phyloP scores from a whole-genome alignment of 768 basidiomycete genomes.

The Pleurotus tuber-regium region DNA sequence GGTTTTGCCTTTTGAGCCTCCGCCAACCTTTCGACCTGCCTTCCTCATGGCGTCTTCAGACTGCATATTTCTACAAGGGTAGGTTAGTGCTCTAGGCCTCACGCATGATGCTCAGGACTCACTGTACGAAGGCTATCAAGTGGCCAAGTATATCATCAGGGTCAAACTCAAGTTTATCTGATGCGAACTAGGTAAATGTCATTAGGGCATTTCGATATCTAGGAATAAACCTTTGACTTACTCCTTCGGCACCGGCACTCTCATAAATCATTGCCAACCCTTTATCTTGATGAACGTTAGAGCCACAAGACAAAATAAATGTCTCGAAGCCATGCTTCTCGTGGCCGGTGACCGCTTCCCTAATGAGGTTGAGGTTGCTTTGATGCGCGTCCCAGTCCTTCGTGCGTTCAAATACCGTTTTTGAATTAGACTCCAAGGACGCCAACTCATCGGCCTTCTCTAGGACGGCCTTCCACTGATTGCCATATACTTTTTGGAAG shows the following conservation, averaged over 20 bases:
- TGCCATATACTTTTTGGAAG: not conserved
- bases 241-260: not conserved
- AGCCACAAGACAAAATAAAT: not conserved
- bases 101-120: no score
- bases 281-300: not conserved
- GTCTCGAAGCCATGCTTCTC: not conserved
- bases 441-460: not conserved
- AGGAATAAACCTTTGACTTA: not conserved
- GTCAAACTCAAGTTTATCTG: not conserved
- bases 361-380: not conserved
- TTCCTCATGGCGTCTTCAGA: no score
- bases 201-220: not conserved
- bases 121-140: not conserved
- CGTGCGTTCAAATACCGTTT: not conserved
- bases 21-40: no score
- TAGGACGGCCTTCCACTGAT: not conserved
- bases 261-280: not conserved
- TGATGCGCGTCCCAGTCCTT: not conserved
- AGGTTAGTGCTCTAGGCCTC: no score
- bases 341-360: not conserved
- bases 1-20: no score
- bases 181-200: not conserved
- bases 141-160: not conserved
- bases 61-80: no score
- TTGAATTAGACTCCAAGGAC: not conserved